Percentiles rank a stretch among this genome's conserved stretches.
Conservation (phyloP, 225 moss, liverwort and hornwort species). For the Physcomitrium patens region DNA sequence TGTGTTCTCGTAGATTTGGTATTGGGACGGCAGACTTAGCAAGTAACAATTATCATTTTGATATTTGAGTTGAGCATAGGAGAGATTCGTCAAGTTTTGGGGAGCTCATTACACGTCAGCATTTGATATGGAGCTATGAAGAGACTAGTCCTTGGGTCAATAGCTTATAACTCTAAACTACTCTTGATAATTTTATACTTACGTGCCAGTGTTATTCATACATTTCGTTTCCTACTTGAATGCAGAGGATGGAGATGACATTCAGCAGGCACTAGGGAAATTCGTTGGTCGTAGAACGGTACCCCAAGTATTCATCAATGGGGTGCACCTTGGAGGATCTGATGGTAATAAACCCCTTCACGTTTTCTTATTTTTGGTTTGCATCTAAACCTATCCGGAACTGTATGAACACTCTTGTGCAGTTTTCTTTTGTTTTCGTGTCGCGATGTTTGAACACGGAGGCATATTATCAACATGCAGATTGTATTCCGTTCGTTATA, state of each 20-base stretch:
- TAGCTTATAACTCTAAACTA: no score
- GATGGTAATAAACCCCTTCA: slow-evolving; percentile 55
- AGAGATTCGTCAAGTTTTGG: no score
- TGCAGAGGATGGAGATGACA: slow-evolving; percentile 82
- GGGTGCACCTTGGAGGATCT: slow-evolving; percentile 87
- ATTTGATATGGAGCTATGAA: not conserved
- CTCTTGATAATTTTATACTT: not conserved
- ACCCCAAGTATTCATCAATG: slow-evolving; percentile 96
- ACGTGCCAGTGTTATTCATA: not conserved
- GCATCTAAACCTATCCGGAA: not conserved
- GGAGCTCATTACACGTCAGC: not conserved
- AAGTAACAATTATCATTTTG: no score
- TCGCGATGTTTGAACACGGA: no score
- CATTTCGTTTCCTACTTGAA: not conserved
- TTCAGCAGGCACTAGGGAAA: slow-evolving; percentile 72
- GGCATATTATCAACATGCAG: no score
- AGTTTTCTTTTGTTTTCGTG: no score
- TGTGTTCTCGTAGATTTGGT: no score
- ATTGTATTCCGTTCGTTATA: no score
- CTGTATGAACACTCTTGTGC: no score
- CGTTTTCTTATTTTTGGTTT: not conserved
- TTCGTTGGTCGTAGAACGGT: slow-evolving; percentile 78
- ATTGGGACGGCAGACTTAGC: no score
- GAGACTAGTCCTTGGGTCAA: not conserved
- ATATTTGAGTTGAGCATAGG: no score